Base-by-base conservation (phyloP, 139 green algal species). In the Chlamydomonas incerta region DNA sequence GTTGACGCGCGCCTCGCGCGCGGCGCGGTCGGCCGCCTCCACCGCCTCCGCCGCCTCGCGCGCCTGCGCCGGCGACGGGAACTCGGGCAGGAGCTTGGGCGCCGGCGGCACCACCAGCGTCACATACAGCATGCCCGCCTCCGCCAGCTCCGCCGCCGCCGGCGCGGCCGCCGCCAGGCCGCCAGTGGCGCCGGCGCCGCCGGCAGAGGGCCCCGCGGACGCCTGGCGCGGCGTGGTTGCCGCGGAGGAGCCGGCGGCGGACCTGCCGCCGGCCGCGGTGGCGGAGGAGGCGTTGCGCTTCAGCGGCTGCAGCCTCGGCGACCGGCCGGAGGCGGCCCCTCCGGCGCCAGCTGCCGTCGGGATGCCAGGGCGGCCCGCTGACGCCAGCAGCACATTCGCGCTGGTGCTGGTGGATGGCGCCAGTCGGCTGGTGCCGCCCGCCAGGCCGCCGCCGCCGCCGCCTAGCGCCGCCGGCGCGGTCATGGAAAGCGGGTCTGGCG, bases 61-160 rank as follows among this genome's bases (percentile, higher is more conserved):
- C 3, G 50, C 8, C 18, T 65, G 28, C 10, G 77, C 63, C 15
- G 77, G 57, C 1, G 77, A 83, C 4, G 77, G 77, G n/a, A 83
- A 83, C 63, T 83, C 77, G 9, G 77, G 77, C 18, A 83, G 77
- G 9, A 83, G 67, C 77, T 83, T 83, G 37, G 77, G 77, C n/a
- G 77, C 77, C 23, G 68, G 57, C 10, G 77, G 77, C 29, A 85
- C 79, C 66, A 76, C n/a, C 21, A 85, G 46, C 10, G 79, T 85
- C 29, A 85, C 63, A 11, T 46, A 85, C 3, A 85, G n/a, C 66
- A 85, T 75, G 2, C 58, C 79, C 65, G 65, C 15, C n/a, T 66
- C 50, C 72, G 31, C 72, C 50, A 46, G 24, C 37, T 35, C 24
- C 71, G 21, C 41, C 71, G 37, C 37, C 46, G 46, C 20, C 29